Conservation (phyloP, 164 flowering plant genomes). For the Cinnamomum chago region DNA sequence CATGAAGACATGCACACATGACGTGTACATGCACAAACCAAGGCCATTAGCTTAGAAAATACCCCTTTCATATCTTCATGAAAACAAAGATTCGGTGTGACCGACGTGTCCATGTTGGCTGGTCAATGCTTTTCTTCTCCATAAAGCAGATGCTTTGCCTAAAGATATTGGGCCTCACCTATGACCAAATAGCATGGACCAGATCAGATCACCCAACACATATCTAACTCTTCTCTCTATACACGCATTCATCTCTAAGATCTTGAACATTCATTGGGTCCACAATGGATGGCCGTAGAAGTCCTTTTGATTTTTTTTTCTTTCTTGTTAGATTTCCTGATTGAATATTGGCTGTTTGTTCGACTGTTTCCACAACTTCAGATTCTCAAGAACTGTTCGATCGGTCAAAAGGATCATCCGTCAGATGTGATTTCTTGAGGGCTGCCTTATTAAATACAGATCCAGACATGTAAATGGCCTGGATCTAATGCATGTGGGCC, state of each 20-base stretch:
- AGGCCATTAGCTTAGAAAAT: neutral
- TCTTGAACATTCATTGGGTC: too few species aligned
- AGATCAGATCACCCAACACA: neutral
- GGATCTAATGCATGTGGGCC: neutral
- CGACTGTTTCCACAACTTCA: too few species aligned
- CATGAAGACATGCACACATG: constrained; percentile 2
- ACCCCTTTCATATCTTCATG: neutral
- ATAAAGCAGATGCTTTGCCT: constrained; percentile 3
- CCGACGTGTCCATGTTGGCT: constrained; percentile 12
- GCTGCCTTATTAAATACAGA: too few species aligned
- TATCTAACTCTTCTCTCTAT: neutral
- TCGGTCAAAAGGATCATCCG: too few species aligned
- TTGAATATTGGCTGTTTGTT: too few species aligned
- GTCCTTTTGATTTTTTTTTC: too few species aligned
- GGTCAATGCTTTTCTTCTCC: constrained; percentile 14
- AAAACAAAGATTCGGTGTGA: neutral
- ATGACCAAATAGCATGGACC: neutral
- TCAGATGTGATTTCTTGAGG: too few species aligned
- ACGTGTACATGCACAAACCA: constrained; percentile 6
- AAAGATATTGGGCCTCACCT: neutral
- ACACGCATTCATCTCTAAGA: neutral
- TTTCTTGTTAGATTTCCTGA: too few species aligned
- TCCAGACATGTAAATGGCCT: neutral
- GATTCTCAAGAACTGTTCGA: too few species aligned
- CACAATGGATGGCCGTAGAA: too few species aligned